Evolutionary conservation across 2,329 filamentous ascomycete genomes (phyloP).

Genomic region (Amesomyces nigricolor): DNA sequence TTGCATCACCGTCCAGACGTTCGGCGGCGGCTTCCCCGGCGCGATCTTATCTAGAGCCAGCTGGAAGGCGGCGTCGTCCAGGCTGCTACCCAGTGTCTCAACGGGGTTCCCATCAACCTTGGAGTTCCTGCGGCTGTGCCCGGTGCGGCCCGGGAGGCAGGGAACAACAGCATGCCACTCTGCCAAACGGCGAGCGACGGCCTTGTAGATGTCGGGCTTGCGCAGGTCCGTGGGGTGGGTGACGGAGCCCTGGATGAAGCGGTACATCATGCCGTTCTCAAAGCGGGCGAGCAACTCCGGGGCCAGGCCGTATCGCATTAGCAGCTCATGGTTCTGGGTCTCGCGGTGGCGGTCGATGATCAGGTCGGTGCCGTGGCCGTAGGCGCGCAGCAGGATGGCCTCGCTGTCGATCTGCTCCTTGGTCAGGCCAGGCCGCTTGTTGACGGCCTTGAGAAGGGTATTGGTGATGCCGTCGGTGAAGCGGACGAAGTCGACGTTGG

Average conservation of each 20-base stretch:
- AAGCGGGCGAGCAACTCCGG: constrained; percentile 86
- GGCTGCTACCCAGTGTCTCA: constrained; percentile 30
- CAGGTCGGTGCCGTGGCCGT: constrained; percentile 88
- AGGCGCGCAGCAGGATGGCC: constrained; percentile 83
- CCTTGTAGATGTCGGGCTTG: constrained; percentile 68
- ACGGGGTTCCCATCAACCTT: constrained; percentile 22
- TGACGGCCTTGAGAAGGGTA: constrained; percentile 75
- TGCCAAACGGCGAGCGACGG: constrained; percentile 76
- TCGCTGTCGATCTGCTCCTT: constrained; percentile 75
- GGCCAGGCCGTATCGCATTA: constrained; percentile 77
- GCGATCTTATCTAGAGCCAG: constrained; percentile 46
- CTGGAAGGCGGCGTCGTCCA: constrained; percentile 34
- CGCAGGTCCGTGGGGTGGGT: constrained; percentile 77
- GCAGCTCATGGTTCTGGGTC: constrained; percentile 73
- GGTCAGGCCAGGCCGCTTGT: constrained; percentile 60
- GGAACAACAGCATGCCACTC: constrained; percentile 83
- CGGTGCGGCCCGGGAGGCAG: constrained; percentile 43
- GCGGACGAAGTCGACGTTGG: constrained; percentile 74
- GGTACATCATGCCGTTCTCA: constrained; percentile 92
- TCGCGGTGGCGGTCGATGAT: constrained; percentile 92
- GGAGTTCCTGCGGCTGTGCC: constrained; percentile 33
- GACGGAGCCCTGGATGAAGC: constrained; percentile 75
- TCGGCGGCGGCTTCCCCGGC: constrained; percentile 68
- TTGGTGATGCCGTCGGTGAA: constrained; percentile 99
- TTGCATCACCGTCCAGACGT: constrained; percentile 91